These are phyloP conservation scores for Xanthoconium purpureum DNA, from an alignment of 768 basidiomycete species.

Conservation along the genomic window DNA sequence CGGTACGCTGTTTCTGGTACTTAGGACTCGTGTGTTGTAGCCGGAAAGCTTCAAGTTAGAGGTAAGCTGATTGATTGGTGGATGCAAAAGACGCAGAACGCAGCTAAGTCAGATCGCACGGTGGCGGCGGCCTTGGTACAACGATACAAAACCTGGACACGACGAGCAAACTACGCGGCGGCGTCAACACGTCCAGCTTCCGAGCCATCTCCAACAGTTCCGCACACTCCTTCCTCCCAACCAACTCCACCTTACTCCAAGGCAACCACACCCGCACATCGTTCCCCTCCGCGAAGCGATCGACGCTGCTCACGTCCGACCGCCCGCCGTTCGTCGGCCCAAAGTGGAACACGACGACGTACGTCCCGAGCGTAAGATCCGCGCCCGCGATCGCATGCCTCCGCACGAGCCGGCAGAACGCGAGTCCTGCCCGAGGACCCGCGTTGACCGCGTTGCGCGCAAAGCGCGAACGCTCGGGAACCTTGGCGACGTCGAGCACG, in stretches of 20 bases:
- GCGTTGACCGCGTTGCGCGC: not conserved
- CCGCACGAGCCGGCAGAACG: slow-evolving; percentile 39
- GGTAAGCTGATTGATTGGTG: too few species aligned
- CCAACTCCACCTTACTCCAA: slow-evolving; percentile 42
- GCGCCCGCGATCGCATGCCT: slow-evolving; percentile 15
- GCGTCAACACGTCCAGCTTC: slow-evolving; percentile 27
- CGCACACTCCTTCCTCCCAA: slow-evolving; percentile 9
- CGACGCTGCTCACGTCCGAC: slow-evolving; percentile 33
- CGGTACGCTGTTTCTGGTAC: too few species aligned
- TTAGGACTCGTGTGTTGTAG: too few species aligned
- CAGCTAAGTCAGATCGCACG: slow-evolving; percentile 42
- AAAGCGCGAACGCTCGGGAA: slow-evolving; percentile 29
- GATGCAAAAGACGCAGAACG: slow-evolving; percentile 14
- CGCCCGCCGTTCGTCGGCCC: slow-evolving; percentile 22
- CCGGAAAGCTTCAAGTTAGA: too few species aligned
- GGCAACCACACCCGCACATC: slow-evolving; percentile 50
- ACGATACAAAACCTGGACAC: slow-evolving; percentile 29
- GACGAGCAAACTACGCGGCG: slow-evolving; percentile 29
- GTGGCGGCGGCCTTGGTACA: not conserved
- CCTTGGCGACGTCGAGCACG: slow-evolving; percentile 37
- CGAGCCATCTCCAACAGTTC: slow-evolving; percentile 18
- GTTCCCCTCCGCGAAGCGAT: slow-evolving; percentile 38
- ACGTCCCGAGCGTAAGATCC: slow-evolving; percentile 24
- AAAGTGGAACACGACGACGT: slow-evolving; percentile 40
- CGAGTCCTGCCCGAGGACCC: slow-evolving; percentile 36